These are phyloP conservation scores for Saccharomycopsis hybrid DNA, from an alignment of 1,139 yeast genomes.

Conservation along the genomic window DNA sequence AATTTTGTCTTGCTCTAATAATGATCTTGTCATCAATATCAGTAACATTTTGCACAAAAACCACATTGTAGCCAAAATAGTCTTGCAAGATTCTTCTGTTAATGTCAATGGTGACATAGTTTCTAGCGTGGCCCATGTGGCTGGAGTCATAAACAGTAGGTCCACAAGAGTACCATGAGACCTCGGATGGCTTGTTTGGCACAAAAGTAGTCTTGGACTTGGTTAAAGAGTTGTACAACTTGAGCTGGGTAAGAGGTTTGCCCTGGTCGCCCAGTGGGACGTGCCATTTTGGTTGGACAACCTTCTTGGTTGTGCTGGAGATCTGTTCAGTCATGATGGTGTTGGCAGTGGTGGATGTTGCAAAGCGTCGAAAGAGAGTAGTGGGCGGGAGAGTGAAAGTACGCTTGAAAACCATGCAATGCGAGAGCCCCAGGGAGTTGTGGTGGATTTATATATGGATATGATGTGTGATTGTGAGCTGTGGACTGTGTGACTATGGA, in stretches of 20 bases:
- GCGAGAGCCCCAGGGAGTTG: no score
- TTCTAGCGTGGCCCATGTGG: constrained; percentile 99
- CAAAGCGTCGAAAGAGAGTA: no score
- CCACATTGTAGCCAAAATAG: constrained; percentile 82
- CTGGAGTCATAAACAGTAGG: constrained; percentile 97
- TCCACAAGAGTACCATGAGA: constrained; percentile 97
- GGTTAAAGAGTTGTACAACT: constrained; percentile 76
- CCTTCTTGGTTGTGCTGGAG: constrained; percentile 23
- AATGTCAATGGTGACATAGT: constrained; percentile 91
- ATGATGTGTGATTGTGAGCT: no score
- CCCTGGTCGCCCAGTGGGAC: constrained; percentile 27
- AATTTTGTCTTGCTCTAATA: constrained; percentile 85
- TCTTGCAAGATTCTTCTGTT: constrained; percentile 82
- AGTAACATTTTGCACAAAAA: constrained; percentile 91
- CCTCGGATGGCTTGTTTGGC: constrained; percentile 53
- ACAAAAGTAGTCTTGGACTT: constrained; percentile 70
- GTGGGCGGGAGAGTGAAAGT: no score
- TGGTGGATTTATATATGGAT: no score
- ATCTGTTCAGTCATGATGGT: not conserved
- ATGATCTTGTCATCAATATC: constrained; percentile 97
- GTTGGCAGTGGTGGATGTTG: no score
- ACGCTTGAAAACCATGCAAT: no score
- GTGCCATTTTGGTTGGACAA: constrained; percentile 40
- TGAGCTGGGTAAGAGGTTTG: constrained; percentile 32
- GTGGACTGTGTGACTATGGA: no score